These are phyloP conservation scores for Ceratobasidium sp. DNA, from an alignment of 1,284 basidiomycete genomes.

Conservation along the genomic window DNA sequence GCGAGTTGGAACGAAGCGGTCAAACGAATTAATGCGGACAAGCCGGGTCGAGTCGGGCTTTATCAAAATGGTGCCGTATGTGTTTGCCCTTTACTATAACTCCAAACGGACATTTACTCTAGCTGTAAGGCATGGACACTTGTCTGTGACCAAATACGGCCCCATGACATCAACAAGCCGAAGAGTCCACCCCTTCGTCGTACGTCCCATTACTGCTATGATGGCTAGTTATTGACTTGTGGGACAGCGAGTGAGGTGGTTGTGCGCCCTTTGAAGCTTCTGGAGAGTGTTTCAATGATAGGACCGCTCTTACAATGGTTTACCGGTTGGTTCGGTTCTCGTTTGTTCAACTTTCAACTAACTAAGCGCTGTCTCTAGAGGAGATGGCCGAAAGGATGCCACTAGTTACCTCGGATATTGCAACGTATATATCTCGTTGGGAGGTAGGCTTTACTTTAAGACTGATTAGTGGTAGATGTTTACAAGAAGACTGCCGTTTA, in stretches of 20 bases:
- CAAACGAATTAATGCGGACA: slow-evolving; percentile 24
- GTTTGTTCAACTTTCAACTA: neutral
- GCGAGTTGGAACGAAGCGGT: slow-evolving; percentile 36
- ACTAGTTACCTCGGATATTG: slow-evolving; percentile 69
- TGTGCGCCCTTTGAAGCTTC: slow-evolving; percentile 18
- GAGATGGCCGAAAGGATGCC: slow-evolving; percentile 68
- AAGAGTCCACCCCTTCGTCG: slow-evolving; percentile 18
- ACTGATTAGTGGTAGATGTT: neutral
- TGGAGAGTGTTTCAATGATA: slow-evolving; percentile 37
- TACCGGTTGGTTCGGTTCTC: slow-evolving; percentile 15
- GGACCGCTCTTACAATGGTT: slow-evolving; percentile 44
- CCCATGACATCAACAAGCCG: slow-evolving; percentile 27
- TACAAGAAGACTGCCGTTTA: slow-evolving; percentile 36
- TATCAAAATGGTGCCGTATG: slow-evolving; percentile 30
- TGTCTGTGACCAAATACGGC: slow-evolving; percentile 33
- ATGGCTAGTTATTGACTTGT: neutral
- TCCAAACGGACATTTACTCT: neutral
- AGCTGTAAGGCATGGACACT: slow-evolving; percentile 20
- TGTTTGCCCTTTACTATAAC: neutral
- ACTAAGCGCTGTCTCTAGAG: slow-evolving; percentile 62
- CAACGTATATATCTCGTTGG: slow-evolving; percentile 66
- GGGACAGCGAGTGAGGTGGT: slow-evolving; percentile 19
- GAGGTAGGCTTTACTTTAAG: slow-evolving; percentile 58
- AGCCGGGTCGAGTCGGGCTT: slow-evolving; percentile 16
- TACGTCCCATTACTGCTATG: neutral